These are phyloP conservation scores for Yarrowia keelungensis DNA, from an alignment of 805 yeast species.

Conservation along the genomic window DNA sequence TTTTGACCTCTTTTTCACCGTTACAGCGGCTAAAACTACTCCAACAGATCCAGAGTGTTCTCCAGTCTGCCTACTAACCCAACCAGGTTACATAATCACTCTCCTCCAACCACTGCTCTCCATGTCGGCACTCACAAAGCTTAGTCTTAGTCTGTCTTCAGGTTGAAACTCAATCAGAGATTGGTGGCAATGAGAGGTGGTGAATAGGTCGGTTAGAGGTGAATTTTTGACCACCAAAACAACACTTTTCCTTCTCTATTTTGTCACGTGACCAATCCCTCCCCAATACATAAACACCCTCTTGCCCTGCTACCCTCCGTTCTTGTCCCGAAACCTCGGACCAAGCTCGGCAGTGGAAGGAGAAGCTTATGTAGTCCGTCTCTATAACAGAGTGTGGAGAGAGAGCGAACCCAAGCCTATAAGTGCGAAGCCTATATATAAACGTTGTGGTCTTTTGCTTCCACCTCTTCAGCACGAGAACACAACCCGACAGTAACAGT, in stretches of 20 bases:
- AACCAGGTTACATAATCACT: too few relatives aligned
- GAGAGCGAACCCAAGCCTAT: not conserved
- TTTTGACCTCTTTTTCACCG: too few relatives aligned
- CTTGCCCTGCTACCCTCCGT: not conserved
- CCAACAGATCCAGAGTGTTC: too few relatives aligned
- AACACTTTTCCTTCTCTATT: too few relatives aligned
- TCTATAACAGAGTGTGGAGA: slow-evolving; percentile 7
- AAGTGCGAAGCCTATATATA: slow-evolving; percentile 17
- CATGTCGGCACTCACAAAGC: not conserved
- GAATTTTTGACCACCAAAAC: too few relatives aligned
- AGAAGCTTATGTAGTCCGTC: slow-evolving; percentile 9
- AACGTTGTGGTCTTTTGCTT: slow-evolving; percentile 8
- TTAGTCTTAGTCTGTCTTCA: not conserved
- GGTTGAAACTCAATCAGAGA: slow-evolving; percentile 8
- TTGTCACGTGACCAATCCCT: not conserved
- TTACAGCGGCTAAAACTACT: too few relatives aligned
- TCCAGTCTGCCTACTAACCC: too few relatives aligned
- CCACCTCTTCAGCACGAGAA: slow-evolving; percentile 21
- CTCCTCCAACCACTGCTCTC: too few relatives aligned
- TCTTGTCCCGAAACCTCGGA: slow-evolving; percentile 21
- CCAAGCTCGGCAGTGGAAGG: slow-evolving; percentile 35
- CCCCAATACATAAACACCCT: not conserved
- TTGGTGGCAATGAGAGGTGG: not conserved
- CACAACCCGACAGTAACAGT: slow-evolving; percentile 12
- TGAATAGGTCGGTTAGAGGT: too few relatives aligned